These are phyloP conservation scores for Podaxis sp. DNA, from an alignment of 768 basidiomycete genomes.

Conservation along the genomic window DNA sequence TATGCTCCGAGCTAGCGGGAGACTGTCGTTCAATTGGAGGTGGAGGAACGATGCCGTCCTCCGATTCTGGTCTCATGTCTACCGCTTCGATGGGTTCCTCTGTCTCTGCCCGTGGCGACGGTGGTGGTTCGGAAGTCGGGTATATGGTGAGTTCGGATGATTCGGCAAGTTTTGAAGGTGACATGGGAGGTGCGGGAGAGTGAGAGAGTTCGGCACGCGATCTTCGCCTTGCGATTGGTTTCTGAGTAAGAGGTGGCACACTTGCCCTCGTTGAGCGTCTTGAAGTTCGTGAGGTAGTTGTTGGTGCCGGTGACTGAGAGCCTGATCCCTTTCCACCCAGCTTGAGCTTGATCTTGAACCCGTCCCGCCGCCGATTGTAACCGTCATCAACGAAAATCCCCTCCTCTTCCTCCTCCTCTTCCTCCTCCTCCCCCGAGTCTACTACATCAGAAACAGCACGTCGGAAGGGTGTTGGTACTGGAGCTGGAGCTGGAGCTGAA, in stretches of 20 bases:
- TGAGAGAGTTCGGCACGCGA: background rate
- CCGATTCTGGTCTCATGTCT: background rate
- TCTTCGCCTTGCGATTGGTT: background rate
- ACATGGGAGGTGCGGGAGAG: conserved; percentile 8
- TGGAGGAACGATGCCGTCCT: background rate
- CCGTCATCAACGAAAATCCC: background rate
- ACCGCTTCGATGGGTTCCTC: background rate
- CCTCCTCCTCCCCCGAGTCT: conserved; percentile 3
- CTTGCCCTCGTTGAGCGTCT: conserved; percentile 5
- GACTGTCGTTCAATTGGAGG: background rate
- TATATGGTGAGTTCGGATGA: background rate
- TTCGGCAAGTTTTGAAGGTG: background rate
- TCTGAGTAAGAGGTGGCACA: background rate
- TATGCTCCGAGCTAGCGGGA: background rate
- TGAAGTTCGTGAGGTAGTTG: conserved; percentile 7
- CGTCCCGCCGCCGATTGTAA: conserved; percentile 4
- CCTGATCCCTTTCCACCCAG: background rate
- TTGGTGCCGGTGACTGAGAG: conserved; percentile 8
- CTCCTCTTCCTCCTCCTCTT: conserved; percentile 5
- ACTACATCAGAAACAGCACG: conserved; percentile 1
- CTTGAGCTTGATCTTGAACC: conserved; percentile 8
- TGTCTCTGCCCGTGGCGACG: background rate
- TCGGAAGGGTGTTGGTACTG: conserved; percentile 38
- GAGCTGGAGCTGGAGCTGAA: background rate
- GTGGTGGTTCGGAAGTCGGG: background rate